phyloP scores from a whole-genome alignment of 192 early-diverging fungal species.

The Geranomyces variabilis region DNA sequence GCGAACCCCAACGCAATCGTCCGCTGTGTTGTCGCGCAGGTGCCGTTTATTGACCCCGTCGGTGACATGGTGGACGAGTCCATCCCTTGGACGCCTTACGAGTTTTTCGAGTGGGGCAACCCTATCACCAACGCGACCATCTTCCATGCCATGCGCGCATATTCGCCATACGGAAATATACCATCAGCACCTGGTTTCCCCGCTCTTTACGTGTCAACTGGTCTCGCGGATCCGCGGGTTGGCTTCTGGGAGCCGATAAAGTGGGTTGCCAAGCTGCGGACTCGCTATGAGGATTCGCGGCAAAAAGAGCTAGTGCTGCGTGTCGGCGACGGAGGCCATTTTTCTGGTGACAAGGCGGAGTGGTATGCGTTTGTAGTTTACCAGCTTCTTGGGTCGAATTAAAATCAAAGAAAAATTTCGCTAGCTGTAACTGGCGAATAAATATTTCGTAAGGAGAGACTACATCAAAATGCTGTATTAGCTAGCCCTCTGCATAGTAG shows the following conservation, averaged over 20 bases:
- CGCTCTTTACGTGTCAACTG: slow-evolving; percentile 48
- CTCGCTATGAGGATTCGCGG: not conserved
- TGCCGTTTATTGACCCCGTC: slow-evolving; percentile 53
- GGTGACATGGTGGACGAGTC: slow-evolving; percentile 45
- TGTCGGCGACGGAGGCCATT: slow-evolving; percentile 29
- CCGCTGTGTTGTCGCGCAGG: slow-evolving; percentile 42
- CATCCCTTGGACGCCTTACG: slow-evolving; percentile 50
- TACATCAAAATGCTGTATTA: slow-evolving; percentile 32
- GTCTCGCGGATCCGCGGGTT: slow-evolving; percentile 81
- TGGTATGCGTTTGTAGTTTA: slow-evolving; percentile 32
- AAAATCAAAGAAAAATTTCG: no score
- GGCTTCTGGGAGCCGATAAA: slow-evolving; percentile 85
- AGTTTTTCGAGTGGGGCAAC: slow-evolving; percentile 53
- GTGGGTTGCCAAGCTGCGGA: slow-evolving; percentile 77
- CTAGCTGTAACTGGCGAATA: no score
- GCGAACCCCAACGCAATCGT: slow-evolving; percentile 12
- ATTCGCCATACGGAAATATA: slow-evolving; percentile 49
- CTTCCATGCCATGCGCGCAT: slow-evolving; percentile 44
- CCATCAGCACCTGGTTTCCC: slow-evolving; percentile 7
- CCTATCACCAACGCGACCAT: slow-evolving; percentile 33
- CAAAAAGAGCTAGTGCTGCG: slow-evolving; percentile 25
- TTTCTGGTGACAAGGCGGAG: slow-evolving; percentile 25
- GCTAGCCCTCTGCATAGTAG: slow-evolving; percentile 32
- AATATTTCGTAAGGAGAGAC: no score
- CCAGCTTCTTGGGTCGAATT: not conserved